Base-by-base conservation (phyloP, 768 basidiomycete genomes). In the Suillus variegatus region DNA sequence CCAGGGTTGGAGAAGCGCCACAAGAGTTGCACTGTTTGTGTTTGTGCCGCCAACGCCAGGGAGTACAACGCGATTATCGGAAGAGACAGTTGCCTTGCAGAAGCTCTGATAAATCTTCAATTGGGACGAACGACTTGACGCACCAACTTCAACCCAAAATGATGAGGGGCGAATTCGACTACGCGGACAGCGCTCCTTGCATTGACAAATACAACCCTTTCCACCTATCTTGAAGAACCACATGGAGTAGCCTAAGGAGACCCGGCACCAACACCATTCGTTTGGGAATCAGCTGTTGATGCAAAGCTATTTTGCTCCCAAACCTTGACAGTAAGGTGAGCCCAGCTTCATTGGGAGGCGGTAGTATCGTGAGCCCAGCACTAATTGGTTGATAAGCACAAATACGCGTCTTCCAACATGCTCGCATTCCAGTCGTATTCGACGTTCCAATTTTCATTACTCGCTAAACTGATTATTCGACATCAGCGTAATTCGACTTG, bases 291-390 rank as follows among this genome's bases (percentile, higher is more conserved):
- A 41, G 69, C 70, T 3, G 75, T 68, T 9, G 77, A 76, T 22
- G 73, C 65, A 52, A 75, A 74, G 14, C 74, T 68, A 0, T 79
- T 80, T 76, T 92, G 87, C 73, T 96, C 93, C 95, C 95, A 98
- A 18, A 99, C 85, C 76, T 96, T 93, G 64, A 95, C 92, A 0
- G 92, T 92, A 32, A 96, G 94, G 73, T 96, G 95, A 1, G 94
- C 94, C 93, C 95, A 98, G 61, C 86, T 86, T 16, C 97, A 70
- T 75, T 85, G 89, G 10, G 94, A 87, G 44, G 97, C 83, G 0
- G 96, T 88, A 16, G 95, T 94, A 71, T 97, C 94, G 74, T 98
- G 96, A n/a, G 96, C 97, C 93, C 97, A 71, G 61, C 18, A 40
- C 61, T 55, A 65, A 61, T 43, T 56, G 20, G 1, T 1, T 32